Base-by-base conservation (phyloP, 352 stramenopile species). In the Globisporangium takayamanum region DNA sequence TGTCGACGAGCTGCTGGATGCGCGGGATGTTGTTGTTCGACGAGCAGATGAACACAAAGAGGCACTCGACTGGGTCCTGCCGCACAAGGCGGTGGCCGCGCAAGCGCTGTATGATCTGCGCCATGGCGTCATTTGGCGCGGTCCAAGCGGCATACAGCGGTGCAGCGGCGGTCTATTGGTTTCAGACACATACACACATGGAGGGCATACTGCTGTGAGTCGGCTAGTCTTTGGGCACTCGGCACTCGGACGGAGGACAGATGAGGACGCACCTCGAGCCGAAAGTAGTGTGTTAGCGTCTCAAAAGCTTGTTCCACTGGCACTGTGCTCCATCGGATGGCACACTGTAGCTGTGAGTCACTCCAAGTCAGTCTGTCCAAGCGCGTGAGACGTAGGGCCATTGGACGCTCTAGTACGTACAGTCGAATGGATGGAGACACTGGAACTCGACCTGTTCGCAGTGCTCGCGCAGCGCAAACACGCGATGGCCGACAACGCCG, bases 21-120 rank as follows among this genome's bases (percentile, higher is more conserved):
- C 97, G 74, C 45, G 84, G 68, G 70, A 99, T 99, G 72, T 99
- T 99, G 78, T 99, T 99, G 77, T 99, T 99, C 56, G 87, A 98
- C 20, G 88, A 98, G 72, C 95, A 99, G 49, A 99, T 98, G 76
- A 99, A 99, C 37, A 88, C 96, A 60, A 99, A 92, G 28, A 99
- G 76, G 72, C 95, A 98, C 73, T 99, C 96, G 28, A 96, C 77
- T 3, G 95, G 95, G 66, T 99, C 89, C 67, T 99, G 97, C 11
- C 93, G 70, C 12, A 99, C 53, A 42, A 98, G 86, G 37, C 95
- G 73, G 36, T 98, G 80, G 5, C 95, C 95, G 7, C 83, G 85
- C 28, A 99, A 75, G 16, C 65, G 75, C 37, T 53, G 62, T 3
- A 93, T 87, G 62, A 97, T 85, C 42, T 67, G 68, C 11, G 80